Percentiles rank a stretch among this genome's conserved stretches.
Evolutionary conservation across 768 basidiomycete genomes (phyloP).

Genomic region (Lentinus tigrinus): DNA sequence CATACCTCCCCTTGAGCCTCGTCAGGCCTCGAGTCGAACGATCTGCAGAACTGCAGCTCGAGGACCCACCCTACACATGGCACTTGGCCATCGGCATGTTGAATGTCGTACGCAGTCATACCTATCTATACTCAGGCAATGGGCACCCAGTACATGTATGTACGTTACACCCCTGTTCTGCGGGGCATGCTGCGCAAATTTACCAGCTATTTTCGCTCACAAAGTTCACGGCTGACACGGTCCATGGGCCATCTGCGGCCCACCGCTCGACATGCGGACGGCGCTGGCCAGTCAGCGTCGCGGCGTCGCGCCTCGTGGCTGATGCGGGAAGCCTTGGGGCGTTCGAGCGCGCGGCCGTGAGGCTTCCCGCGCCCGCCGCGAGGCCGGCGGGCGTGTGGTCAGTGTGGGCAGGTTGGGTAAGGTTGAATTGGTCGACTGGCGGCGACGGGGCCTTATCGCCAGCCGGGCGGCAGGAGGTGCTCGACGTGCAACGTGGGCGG

Average conservation of each 20-base stretch:
- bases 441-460: background rate
- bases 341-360: background rate
- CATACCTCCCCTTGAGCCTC: too few species aligned
- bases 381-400: conserved; percentile 4
- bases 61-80: background rate
- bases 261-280: too few species aligned
- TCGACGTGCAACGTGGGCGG: background rate
- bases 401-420: background rate
- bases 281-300: too few species aligned
- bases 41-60: background rate
- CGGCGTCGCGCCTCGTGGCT: conserved; percentile 13
- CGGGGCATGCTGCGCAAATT: too few species aligned
- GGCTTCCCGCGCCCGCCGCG: conserved; percentile 4
- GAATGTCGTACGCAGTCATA: conserved; percentile 3
- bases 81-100: too few species aligned
- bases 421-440: background rate
- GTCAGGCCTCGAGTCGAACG: background rate
- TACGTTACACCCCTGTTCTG: too few species aligned
- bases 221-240: too few species aligned
- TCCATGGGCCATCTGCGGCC: too few species aligned
- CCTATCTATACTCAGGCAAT: too few species aligned
- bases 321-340: conserved; percentile 5
- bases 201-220: too few species aligned
- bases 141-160: too few species aligned
- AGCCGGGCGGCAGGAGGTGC: background rate